Base-by-base conservation (phyloP, 1,284 basidiomycete genomes). In the Ceratobasidium sp. region DNA sequence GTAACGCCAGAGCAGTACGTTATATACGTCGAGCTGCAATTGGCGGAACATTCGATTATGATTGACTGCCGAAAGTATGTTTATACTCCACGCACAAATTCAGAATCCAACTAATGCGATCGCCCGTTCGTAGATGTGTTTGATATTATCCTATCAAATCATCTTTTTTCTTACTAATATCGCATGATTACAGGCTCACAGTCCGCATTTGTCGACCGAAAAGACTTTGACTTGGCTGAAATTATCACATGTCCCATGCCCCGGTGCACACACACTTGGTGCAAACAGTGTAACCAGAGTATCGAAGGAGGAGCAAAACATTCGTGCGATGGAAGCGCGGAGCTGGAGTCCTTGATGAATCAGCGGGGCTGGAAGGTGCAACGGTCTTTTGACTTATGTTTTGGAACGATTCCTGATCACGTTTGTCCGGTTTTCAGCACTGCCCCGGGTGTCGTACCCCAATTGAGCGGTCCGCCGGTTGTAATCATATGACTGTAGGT, bases 11-110 rank as follows among this genome's bases (percentile, higher is more conserved):
- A 83, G 39, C 80, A 86, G 70, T 84, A 82, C 71, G 78, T 78
- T 21, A 80, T 84, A 3, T 85, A 85, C 76, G 82, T 82, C 23
- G 87, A 89, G 74, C 82, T 90, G 76, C 84, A 88, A 75, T 76
- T 89, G 43, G 80, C 84, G 1, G 78, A 82, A 8, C 84, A 87
- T 75, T 88, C 86, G 0, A 80, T 87, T 16, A 78, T 85, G 30
- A 77, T 91, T 10, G 82, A 85, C 70, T 88, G 87, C 75, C 83
- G 82, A 60, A 82, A 81, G 86, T 85, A 77, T 79, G 74, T 77
- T 14, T 21, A 26, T 36, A n/a, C 32, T 21, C 18, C 41, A 18
- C 18, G 16, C 34, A 16, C 10, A 23, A 21, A 28, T 30, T 48
- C 32, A 8, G 14, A 18, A 52, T 78, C 76, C 14, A 14, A 39